phyloP scores from a whole-genome alignment of 176 grass and related monocot genomes.

The Pontederia paniculata region DNA sequence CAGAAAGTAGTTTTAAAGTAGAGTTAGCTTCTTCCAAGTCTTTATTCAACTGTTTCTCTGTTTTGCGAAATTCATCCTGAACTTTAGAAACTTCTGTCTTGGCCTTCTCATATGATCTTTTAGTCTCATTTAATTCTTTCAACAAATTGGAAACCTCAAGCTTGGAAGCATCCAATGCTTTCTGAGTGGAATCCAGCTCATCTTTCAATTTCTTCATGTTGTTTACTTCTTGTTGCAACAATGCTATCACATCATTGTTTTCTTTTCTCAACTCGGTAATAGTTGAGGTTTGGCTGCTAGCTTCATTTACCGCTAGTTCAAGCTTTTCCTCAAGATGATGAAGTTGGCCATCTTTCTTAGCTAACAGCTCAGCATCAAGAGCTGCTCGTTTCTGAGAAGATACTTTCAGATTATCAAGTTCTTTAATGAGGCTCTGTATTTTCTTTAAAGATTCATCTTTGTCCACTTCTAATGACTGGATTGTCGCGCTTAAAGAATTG shows the following conservation, averaged over 20 bases:
- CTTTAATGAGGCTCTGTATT: slow-evolving; percentile 40
- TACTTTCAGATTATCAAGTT: slow-evolving; percentile 50
- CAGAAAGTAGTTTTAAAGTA: slow-evolving; percentile 47
- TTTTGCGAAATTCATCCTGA: slow-evolving; percentile 46
- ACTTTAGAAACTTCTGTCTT: slow-evolving; percentile 52
- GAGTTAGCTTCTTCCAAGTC: slow-evolving; percentile 66
- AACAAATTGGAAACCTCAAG: slow-evolving; percentile 52
- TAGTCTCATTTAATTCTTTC: slow-evolving; percentile 48
- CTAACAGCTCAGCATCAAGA: slow-evolving; percentile 39
- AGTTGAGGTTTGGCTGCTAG: slow-evolving; percentile 38
- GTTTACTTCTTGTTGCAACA: slow-evolving; percentile 46
- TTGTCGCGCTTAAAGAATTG: slow-evolving; percentile 56
- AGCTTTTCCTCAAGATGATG: slow-evolving; percentile 71
- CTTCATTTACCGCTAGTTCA: slow-evolving; percentile 42
- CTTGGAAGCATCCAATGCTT: slow-evolving; percentile 42
- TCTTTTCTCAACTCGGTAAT: slow-evolving; percentile 58
- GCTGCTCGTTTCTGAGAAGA: slow-evolving; percentile 46
- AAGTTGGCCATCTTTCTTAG: slow-evolving; percentile 49
- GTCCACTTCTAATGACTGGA: slow-evolving; percentile 38
- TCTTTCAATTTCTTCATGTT: slow-evolving; percentile 43
- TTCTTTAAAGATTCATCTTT: slow-evolving; percentile 54
- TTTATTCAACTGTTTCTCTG: slow-evolving; percentile 34
- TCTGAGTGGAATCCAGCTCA: slow-evolving; percentile 43
- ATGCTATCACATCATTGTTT: slow-evolving; percentile 38
- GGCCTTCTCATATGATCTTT: slow-evolving; percentile 53